Conservation (phyloP, 371 early-diverging fungal genomes). For the Mucor plumbeus region DNA sequence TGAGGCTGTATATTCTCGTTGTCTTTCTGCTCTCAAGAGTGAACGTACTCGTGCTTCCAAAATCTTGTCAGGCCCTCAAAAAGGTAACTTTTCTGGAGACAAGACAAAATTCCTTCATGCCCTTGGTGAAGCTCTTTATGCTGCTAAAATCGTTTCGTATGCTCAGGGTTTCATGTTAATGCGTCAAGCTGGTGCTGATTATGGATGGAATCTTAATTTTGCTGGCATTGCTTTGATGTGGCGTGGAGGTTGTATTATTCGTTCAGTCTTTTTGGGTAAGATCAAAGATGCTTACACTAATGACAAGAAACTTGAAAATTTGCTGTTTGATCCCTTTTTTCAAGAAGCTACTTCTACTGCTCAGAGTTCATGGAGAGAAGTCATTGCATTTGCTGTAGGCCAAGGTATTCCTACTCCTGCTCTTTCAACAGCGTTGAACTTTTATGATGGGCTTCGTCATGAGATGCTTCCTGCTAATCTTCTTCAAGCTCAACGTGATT, state of each 20-base stretch:
- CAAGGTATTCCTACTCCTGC: slow-evolving; percentile 94
- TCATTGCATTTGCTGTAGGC: slow-evolving; percentile 79
- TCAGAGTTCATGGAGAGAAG: slow-evolving; percentile 87
- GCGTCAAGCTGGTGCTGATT: slow-evolving; percentile 89
- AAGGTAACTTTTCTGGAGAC: slow-evolving; percentile 75
- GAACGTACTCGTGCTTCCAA: slow-evolving; percentile 90
- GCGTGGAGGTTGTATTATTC: slow-evolving; percentile 99
- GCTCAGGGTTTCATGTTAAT: slow-evolving; percentile 99
- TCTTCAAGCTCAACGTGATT: slow-evolving; percentile 96
- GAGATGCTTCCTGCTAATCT: slow-evolving; percentile 92
- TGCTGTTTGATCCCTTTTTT: slow-evolving; percentile 94
- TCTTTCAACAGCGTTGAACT: slow-evolving; percentile 89
- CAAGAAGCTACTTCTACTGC: slow-evolving; percentile 83
- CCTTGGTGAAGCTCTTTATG: slow-evolving; percentile 91
- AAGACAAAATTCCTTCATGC: slow-evolving; percentile 84
- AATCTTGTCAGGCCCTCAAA: slow-evolving; percentile 77
- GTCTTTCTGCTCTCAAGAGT: slow-evolving; percentile 92
- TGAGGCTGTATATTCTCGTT: slow-evolving; percentile 97
- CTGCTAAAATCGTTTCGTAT: slow-evolving; percentile 96
- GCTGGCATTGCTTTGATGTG: slow-evolving; percentile 97
- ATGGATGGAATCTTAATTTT: slow-evolving; percentile 95
- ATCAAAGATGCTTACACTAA: slow-evolving; percentile 91
- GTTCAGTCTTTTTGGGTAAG: slow-evolving; percentile 91
- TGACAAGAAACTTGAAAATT: slow-evolving; percentile 83
- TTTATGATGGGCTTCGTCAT: slow-evolving; percentile 95